A percentile compares a stretch with the other conserved stretches of the same genome.
Conservation (phyloP, 2,329 filamentous ascomycete species). For the Colletotrichum musae region DNA sequence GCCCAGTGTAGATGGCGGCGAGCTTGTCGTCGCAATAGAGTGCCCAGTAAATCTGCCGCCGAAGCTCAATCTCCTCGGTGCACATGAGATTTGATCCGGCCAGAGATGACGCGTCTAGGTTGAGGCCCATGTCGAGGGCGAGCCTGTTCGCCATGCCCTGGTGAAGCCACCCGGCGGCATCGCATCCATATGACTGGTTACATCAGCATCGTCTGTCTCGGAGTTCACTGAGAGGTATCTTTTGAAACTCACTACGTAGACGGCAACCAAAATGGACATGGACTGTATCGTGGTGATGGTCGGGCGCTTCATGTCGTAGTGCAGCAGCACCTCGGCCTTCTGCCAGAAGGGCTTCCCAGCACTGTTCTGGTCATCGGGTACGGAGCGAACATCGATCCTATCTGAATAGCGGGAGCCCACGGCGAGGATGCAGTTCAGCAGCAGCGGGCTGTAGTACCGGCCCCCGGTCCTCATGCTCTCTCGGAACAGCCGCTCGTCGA, state of each 20-base stretch:
- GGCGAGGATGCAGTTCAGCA: conserved; percentile 53
- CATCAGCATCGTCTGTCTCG: not conserved
- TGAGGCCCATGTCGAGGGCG: conserved; percentile 55
- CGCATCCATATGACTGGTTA: conserved; percentile 50
- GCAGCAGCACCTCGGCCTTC: conserved; percentile 44
- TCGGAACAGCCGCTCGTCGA: conserved; percentile 53
- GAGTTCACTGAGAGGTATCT: not conserved
- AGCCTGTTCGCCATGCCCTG: conserved; percentile 55
- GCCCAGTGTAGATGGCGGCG: conserved; percentile 51
- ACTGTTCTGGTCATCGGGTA: conserved; percentile 50
- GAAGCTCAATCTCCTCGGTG: conserved; percentile 48
- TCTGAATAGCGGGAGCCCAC: conserved; percentile 52
- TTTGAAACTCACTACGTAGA: conserved; percentile 44
- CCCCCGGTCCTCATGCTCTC: conserved; percentile 46
- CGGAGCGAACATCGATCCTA: conserved; percentile 47
- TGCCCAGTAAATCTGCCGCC: conserved; percentile 54
- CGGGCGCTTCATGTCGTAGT: conserved; percentile 46
- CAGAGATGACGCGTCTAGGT: conserved; percentile 50
- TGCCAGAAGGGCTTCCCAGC: conserved; percentile 51
- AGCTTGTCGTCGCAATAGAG: conserved; percentile 54
- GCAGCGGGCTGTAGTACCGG: conserved; percentile 49
- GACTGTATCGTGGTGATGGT: conserved; percentile 55
- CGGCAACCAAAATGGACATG: conserved; percentile 49
- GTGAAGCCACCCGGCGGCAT: conserved; percentile 54
- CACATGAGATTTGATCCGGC: conserved; percentile 45